phyloP scores from a whole-genome alignment of 2,329 filamentous ascomycete genomes.

The Calonectria pauciramosa region DNA sequence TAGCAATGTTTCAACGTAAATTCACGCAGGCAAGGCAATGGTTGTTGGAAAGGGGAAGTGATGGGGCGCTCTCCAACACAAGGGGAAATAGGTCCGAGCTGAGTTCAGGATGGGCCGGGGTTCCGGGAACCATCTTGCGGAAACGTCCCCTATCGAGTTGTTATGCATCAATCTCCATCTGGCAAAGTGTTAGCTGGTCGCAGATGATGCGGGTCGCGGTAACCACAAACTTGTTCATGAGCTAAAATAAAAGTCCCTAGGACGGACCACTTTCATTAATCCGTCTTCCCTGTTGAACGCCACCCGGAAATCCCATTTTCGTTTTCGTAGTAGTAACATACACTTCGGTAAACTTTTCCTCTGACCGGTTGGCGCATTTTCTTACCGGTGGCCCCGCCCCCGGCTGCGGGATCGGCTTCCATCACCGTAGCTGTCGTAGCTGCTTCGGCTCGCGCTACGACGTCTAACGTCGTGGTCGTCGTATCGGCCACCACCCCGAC shows the following conservation, averaged over 20 bases:
- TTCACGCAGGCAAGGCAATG: slow-evolving; percentile 33
- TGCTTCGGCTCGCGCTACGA: slow-evolving; percentile 64
- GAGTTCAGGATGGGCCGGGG: slow-evolving; percentile 29
- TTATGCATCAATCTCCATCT: slow-evolving; percentile 38
- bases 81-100: slow-evolving; percentile 33
- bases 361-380: neutral
- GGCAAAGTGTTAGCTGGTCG: slow-evolving; percentile 41
- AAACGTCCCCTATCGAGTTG: slow-evolving; percentile 26
- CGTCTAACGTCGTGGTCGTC: slow-evolving; percentile 53
- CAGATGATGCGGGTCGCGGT: slow-evolving; percentile 27
- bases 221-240: slow-evolving; percentile 42
- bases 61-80: slow-evolving; percentile 26
- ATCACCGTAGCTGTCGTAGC: slow-evolving; percentile 58
- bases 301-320: slow-evolving; percentile 32
- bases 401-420: slow-evolving; percentile 58
- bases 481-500: slow-evolving; percentile 48
- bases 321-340: slow-evolving; percentile 23
- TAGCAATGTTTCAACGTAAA: slow-evolving; percentile 24
- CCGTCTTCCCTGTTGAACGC: slow-evolving; percentile 35
- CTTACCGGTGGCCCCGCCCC: slow-evolving; percentile 52
- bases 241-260: slow-evolving; percentile 34
- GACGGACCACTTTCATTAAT: slow-evolving; percentile 15
- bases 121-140: slow-evolving; percentile 26
- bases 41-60: slow-evolving; percentile 20
- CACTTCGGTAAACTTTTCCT: neutral